Base-by-base conservation (phyloP, 1,284 basidiomycete species). In the Ceratobasidium sp. region DNA sequence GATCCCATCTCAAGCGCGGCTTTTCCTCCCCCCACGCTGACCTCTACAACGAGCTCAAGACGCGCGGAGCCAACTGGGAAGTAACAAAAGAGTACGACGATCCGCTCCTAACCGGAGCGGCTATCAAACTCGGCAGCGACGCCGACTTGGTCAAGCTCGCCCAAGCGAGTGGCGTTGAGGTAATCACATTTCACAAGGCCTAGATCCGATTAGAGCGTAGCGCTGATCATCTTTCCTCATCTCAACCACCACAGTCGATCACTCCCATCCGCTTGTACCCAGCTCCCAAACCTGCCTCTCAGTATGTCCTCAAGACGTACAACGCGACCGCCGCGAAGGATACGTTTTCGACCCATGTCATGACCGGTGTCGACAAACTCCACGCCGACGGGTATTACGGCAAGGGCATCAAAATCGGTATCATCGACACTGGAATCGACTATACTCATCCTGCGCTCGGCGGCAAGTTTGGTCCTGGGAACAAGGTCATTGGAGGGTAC, bases 371-470 rank as follows among this genome's bases (percentile, higher is more conserved):
- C 35, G 84, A 86, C 77, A 82, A 81, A 74, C 82, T 87, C 10
- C 86, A 88, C 63, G 82, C 81, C 3, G 77, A 81, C 45, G 87
- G 87, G 23, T 84, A 83, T 79, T 82, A 82, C 61, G 86, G 86
- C 42, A 82, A 84, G 45, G 87, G 87, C 11, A 82, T 86, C 80
- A 84, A 83, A 60, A 83, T 88, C 15, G 86, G 83, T n/a, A 82
- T 88, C 66, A 83, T 86, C 63, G 83, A 86, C 77, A 82, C 84
- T 20, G 85, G 85, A 1, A 82, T 87, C 69, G 86, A 87, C 78
- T 87, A 86, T 80, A 84, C 83, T 15, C 84, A 84, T 64, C 83
- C 84, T 10, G 83, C 84, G 7, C 84, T 88, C 60, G 87, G 84
- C 4, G 85, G 85, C 11, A 84, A 84, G 78, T 86, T 86, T 73